phyloP scores from a whole-genome alignment of 768 basidiomycete species.

The Favolaschia claudopus region DNA sequence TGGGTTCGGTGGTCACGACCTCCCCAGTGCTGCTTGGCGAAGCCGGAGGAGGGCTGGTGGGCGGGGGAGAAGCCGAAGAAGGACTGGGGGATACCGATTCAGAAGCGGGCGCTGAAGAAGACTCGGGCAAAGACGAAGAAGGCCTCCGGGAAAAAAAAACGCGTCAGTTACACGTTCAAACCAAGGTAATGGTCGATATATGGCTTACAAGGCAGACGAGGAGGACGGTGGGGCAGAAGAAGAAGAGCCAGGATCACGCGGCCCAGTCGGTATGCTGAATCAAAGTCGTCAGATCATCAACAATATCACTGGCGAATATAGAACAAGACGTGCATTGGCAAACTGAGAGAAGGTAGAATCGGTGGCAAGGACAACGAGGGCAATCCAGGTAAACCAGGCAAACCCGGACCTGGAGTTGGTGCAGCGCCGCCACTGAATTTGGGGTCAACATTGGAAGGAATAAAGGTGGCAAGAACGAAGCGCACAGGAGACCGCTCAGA shows the following conservation, averaged over 20 bases:
- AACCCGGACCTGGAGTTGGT: not conserved
- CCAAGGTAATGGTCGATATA: not conserved
- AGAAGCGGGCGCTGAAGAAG: not conserved
- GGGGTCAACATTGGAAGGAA: not conserved
- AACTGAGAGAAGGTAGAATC: too few relatives aligned
- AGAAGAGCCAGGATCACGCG: conserved; percentile 8
- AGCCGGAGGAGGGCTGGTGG: conserved; percentile 21
- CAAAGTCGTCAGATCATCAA: not conserved
- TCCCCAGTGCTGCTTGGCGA: conserved; percentile 23
- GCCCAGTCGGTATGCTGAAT: conserved; percentile 4
- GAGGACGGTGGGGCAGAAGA: conserved; percentile 2
- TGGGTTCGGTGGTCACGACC: conserved; percentile 17
- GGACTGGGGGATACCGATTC: conserved; percentile 12
- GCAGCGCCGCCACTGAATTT: not conserved
- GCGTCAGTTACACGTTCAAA: not conserved
- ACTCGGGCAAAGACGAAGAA: not conserved
- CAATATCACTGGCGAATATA: too few relatives aligned
- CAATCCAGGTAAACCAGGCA: too few relatives aligned
- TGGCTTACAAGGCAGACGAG: not conserved
- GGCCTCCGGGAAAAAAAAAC: too few relatives aligned
- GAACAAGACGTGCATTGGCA: too few relatives aligned
- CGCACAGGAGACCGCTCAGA: conserved; percentile 17
- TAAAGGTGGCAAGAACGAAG: not conserved
- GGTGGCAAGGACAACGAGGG: conserved; percentile 8
- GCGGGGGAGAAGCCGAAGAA: conserved; percentile 18